Conservation (phyloP, 2,329 filamentous ascomycete species). For the Ascochyta pisi region DNA sequence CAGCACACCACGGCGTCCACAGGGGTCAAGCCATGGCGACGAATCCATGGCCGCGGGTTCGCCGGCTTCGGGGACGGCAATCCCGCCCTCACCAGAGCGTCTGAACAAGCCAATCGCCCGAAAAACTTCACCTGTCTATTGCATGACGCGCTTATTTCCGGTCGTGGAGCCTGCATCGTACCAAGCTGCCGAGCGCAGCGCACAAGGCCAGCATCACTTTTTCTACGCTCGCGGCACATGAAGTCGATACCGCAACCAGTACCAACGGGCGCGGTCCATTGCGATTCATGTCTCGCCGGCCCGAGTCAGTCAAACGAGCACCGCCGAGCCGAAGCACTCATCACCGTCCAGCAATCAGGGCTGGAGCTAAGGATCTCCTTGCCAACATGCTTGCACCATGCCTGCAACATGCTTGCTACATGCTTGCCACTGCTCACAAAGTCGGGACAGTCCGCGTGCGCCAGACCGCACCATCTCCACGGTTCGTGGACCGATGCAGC, state of each 20-base stretch:
- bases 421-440: conserved; percentile 15
- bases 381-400: conserved; percentile 14
- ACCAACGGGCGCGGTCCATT: conserved; percentile 7
- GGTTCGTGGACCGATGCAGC: conserved; percentile 23
- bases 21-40: conserved; percentile 16
- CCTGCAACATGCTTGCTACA: conserved; percentile 17
- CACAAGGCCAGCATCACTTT: background rate
- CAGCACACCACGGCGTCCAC: conserved; percentile 4
- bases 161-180: background rate
- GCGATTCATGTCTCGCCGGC: conserved; percentile 10
- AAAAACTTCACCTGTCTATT: background rate
- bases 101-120: background rate
- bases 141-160: background rate
- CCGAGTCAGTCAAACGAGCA: conserved; percentile 17
- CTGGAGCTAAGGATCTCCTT: conserved; percentile 17
- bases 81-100: conserved; percentile 5
- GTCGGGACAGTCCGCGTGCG: conserved; percentile 29
- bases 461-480: conserved; percentile 30
- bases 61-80: conserved; percentile 5
- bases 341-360: conserved; percentile 7
- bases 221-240: background rate
- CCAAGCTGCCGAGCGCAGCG: background rate
- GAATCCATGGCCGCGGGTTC: conserved; percentile 19
- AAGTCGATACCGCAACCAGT: background rate
- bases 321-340: conserved; percentile 21